A percentile compares a stretch with the other conserved stretches of the same genome.
phyloP scores from a whole-genome alignment of 306 rosid species.

The Fragaria ananassa region DNA sequence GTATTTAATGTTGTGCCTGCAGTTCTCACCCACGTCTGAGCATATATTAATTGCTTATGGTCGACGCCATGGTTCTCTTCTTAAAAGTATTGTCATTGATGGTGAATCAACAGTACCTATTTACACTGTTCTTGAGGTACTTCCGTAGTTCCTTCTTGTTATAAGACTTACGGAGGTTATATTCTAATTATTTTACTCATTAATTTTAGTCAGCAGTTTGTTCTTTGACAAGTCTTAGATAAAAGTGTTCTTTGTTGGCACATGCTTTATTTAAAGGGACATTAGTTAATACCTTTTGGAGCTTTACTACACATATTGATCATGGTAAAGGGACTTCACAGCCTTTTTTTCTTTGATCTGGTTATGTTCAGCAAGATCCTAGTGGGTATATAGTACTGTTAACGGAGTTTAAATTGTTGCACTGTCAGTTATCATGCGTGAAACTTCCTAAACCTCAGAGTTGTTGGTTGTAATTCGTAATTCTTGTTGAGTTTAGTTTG shows the following conservation, averaged over 20 bases:
- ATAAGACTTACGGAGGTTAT: slow-evolving; percentile 22
- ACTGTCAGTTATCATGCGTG: not conserved
- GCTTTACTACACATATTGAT: not conserved
- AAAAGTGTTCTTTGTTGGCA: not conserved
- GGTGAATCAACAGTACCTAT: slow-evolving; percentile 88
- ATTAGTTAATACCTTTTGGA: too few relatives aligned
- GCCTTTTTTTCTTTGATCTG: not conserved
- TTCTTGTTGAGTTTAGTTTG: not conserved
- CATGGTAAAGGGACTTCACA: not conserved
- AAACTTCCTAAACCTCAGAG: not conserved
- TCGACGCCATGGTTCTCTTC: slow-evolving; percentile 58
- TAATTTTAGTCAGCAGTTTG: slow-evolving; percentile 33
- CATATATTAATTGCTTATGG: slow-evolving; percentile 59
- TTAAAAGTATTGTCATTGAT: slow-evolving; percentile 81
- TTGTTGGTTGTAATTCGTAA: not conserved
- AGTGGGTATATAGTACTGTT: not conserved
- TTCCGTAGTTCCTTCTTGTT: not conserved
- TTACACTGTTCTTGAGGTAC: slow-evolving; percentile 93
- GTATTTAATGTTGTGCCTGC: slow-evolving; percentile 31
- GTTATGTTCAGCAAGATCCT: not conserved
- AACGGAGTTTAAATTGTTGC: not conserved
- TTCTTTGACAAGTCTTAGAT: slow-evolving; percentile 23
- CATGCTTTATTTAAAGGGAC: not conserved
- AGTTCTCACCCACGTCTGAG: slow-evolving; percentile 65
- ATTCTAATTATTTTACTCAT: not conserved